These are phyloP conservation scores for Discostella pseudostelligera DNA, from an alignment of 108 stramenopile genomes.

Conservation along the genomic window DNA sequence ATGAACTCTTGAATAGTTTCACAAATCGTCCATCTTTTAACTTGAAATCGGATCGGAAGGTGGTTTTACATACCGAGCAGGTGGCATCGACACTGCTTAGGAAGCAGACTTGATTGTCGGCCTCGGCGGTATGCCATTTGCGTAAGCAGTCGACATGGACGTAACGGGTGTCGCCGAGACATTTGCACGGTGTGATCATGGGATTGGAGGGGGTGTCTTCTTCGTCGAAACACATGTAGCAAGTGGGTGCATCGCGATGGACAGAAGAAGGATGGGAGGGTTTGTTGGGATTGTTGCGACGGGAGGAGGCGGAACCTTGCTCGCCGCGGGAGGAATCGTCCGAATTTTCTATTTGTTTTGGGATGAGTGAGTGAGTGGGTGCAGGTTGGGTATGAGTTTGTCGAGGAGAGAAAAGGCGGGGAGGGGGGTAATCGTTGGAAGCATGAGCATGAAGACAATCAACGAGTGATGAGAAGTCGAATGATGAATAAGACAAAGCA, in stretches of 20 bases:
- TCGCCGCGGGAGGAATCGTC: conserved; percentile 63
- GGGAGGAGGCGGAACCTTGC: conserved; percentile 17
- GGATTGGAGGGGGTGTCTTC: conserved; percentile 84
- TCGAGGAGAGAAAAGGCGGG: background rate
- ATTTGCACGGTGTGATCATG: conserved; percentile 81
- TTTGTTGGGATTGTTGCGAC: conserved; percentile 20
- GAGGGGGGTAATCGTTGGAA: too few relatives aligned
- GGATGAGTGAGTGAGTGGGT: background rate
- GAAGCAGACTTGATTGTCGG: conserved; percentile 92
- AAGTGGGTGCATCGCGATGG: conserved; percentile 75
- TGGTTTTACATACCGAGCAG: conserved; percentile 94
- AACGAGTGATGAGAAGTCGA: too few relatives aligned
- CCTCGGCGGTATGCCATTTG: conserved; percentile 91
- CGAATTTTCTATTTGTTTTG: conserved; percentile 66
- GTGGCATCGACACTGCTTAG: conserved; percentile 93
- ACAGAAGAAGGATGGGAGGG: conserved; percentile 9
- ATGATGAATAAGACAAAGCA: too few relatives aligned
- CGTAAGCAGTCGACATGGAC: conserved; percentile 88
- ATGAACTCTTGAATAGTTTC: conserved; percentile 89
- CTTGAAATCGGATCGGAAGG: conserved; percentile 96
- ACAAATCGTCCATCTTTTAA: conserved; percentile 85
- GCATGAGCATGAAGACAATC: too few relatives aligned
- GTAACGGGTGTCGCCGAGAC: conserved; percentile 82
- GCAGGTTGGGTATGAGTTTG: background rate
- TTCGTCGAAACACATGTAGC: conserved; percentile 98